Base-by-base conservation (phyloP, 768 basidiomycete genomes). In the Tulasnella calospora region DNA sequence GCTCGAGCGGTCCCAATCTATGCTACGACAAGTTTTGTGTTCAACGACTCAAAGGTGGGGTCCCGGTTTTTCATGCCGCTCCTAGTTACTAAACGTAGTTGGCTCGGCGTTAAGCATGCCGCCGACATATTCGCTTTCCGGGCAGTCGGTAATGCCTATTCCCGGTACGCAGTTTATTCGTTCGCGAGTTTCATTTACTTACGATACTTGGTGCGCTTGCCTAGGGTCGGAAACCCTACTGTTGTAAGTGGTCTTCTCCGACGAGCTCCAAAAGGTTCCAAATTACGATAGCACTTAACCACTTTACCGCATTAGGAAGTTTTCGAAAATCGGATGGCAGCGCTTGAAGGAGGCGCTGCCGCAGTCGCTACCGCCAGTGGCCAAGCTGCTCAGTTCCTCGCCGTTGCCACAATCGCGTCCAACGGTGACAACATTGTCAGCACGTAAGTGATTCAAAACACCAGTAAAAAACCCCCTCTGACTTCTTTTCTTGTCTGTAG, bases 351-450 rank as follows among this genome's bases (percentile, higher is more conserved):
- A 13, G 94, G 94, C 30, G 86, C 86, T 1, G 92, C 92, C 0
- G 93, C 93, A 7, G 87, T 94, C 3, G 92, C 92, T 3, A 87
- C 87, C 3, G 85, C 92, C 3, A 92, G 91, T 75, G 94, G 93
- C 0, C 92, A 93, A 82, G 86, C 91, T 8, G 94, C 93, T 0
- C 92, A 94, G 81, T 92, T 94, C 84, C 85, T 93, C 83, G 87
- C 92, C 2, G 89, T 94, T 79, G 83, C 88, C 0, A 87, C 89
- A 36, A 83, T 93, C 57, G 89, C 91, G 0, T 84, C 86, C 0
- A 82, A 87, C 8, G 93, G 93, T 0, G 93, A 94, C 82, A 95
- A 94, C 82, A 92, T 94, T 77, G 89, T 94, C 7, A 89, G 91
- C 1, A 88, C 91, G 89, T 91, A 79, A 83, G 89, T 85, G 2